Evolutionary conservation across 306 rosid species (phyloP).

Genomic region (Nissolia schottii): DNA sequence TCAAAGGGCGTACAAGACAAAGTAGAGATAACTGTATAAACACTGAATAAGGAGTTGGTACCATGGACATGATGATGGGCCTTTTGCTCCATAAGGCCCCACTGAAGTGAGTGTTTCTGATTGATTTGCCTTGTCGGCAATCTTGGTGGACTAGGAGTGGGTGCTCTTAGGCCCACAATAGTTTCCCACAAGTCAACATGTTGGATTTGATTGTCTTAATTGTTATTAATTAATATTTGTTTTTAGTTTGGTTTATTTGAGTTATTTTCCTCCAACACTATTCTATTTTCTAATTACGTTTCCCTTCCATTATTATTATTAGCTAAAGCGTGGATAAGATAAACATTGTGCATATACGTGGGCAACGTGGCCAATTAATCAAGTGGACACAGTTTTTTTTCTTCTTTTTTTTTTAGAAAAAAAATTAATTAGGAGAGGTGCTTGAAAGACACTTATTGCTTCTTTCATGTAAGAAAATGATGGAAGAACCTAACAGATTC

Average conservation of each 20-base stretch:
- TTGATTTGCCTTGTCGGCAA: neutral
- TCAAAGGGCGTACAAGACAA: neutral
- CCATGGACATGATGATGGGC: neutral
- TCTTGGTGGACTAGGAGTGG: neutral
- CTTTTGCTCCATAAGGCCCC: neutral
- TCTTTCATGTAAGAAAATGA: neutral
- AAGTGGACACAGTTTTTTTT: neutral
- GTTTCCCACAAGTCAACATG: neutral
- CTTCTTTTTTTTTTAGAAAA: too few relatives aligned
- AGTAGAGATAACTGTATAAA: neutral
- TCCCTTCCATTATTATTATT: neutral
- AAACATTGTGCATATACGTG: neutral
- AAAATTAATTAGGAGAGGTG: neutral
- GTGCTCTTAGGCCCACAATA: slow-evolving; percentile 14
- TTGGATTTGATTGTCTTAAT: slow-evolving; percentile 3
- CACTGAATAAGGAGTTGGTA: neutral
- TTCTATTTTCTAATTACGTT: neutral
- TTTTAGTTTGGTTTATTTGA: neutral
- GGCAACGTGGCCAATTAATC: too few relatives aligned
- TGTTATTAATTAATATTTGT: neutral
- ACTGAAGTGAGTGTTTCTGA: neutral
- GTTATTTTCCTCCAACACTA: neutral
- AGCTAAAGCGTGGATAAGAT: neutral
- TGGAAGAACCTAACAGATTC: neutral
- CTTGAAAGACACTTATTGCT: neutral